Percentiles rank a stretch among this genome's conserved stretches.
Evolutionary conservation across 2,329 filamentous ascomycete species (phyloP).

Genomic region (Claviceps maximensis): DNA sequence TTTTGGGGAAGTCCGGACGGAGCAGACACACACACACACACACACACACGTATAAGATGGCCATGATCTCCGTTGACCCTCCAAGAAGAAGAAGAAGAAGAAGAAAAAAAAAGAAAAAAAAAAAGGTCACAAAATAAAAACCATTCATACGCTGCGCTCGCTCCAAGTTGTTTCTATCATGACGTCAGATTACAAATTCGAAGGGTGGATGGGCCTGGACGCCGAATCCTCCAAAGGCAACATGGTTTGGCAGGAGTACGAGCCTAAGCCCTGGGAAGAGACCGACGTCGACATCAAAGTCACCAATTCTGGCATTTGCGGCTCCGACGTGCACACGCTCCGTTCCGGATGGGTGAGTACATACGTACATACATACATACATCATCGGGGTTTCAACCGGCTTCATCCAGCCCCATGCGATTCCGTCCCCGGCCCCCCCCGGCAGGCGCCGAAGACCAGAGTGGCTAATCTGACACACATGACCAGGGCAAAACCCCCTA

Average conservation of each 20-base stretch:
- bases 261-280: constrained; percentile 54
- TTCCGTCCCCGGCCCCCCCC: no score
- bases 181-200: constrained; percentile 30
- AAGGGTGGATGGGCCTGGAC: constrained; percentile 36
- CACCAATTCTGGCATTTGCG: constrained; percentile 54
- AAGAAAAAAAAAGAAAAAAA: background rate
- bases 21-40: background rate
- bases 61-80: no score
- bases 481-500: constrained; percentile 10
- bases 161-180: constrained; percentile 1
- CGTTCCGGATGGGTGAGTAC: constrained; percentile 35
- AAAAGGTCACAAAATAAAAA: background rate
- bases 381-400: no score
- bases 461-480: background rate
- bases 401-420: background rate
- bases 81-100: no score
- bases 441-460: background rate
- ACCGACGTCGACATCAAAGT: constrained; percentile 52
- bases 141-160: no score
- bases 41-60: background rate
- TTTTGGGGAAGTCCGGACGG: no score
- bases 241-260: constrained; percentile 41
- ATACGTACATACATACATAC: no score
- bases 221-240: constrained; percentile 31
- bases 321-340: constrained; percentile 46